A percentile compares a stretch with the other conserved stretches of the same genome.
These are phyloP conservation scores for Albugo candida DNA, from an alignment of 352 stramenopile species.

Conservation along the genomic window DNA sequence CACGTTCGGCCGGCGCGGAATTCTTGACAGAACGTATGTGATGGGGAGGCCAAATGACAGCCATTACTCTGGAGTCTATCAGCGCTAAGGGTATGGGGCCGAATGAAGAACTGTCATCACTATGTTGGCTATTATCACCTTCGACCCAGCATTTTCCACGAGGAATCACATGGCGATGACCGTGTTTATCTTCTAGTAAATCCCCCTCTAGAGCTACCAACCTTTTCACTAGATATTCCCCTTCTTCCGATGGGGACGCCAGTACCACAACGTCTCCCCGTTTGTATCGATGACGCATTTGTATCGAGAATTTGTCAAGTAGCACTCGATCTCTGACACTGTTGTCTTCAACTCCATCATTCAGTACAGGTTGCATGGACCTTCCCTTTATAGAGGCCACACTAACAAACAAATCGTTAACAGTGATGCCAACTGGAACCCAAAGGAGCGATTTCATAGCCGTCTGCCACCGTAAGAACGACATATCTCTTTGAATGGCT, in stretches of 20 bases:
- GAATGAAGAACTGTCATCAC: constrained; percentile 62
- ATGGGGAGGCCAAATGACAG: constrained; percentile 45
- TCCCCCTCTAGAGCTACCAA: constrained; percentile 60
- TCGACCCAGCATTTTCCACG: constrained; percentile 74
- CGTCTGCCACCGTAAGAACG: constrained; percentile 20
- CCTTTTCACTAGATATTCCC: constrained; percentile 55
- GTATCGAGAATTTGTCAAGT: constrained; percentile 72
- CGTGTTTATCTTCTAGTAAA: constrained; percentile 27
- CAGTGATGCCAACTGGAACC: constrained; percentile 55
- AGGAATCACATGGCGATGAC: constrained; percentile 26
- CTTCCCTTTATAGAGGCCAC: constrained; percentile 49
- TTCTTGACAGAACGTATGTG: no score
- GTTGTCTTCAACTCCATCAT: constrained; percentile 43
- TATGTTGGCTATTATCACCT: constrained; percentile 52
- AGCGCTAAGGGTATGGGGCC: constrained; percentile 59
- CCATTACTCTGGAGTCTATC: constrained; percentile 55
- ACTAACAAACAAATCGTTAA: constrained; percentile 59
- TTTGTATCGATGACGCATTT: constrained; percentile 35
- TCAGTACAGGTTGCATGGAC: constrained; percentile 71
- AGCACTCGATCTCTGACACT: constrained; percentile 57
- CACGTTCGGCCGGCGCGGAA: no score
- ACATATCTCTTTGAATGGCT: no score
- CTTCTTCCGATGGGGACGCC: constrained; percentile 29
- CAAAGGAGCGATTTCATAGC: constrained; percentile 41
- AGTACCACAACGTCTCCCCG: constrained; percentile 69